Base-by-base conservation (phyloP, 768 basidiomycete species). In the Scleroderma bovista region DNA sequence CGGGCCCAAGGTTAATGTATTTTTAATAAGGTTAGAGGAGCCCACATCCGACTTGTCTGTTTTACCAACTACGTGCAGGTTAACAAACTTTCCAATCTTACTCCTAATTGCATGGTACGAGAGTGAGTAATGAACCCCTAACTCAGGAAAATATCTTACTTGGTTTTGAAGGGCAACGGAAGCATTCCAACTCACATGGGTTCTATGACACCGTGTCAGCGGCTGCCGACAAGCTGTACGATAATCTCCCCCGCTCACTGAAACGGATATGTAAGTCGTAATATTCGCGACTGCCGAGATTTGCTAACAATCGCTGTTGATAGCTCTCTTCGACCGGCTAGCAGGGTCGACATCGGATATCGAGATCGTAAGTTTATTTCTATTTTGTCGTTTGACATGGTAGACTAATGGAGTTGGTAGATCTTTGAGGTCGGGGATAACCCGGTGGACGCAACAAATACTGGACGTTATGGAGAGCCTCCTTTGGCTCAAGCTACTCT, bases 61-160 rank as follows among this genome's bases (percentile, higher is more conserved):
- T 16, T 29, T 29, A 51, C 45, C 22, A 52, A 6, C 19, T 13
- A 4, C 15, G 2, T 47, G 24, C 57, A 88, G 89, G 63, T 55
- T 80, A 20, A 92, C 92, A 5, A 91, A 85, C 57, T 88, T 95
- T 58, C 93, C 93, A 0, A 78, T 93, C 15, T 71, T 97, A 33
- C 67, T 96, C 34, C 53, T 73, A 16, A 92, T 96, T 46, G 85
- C 92, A 2, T 70, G 85, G 47, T 95, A 94, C 60, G 93, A 95
- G 67, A 79, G 93, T 67, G 42, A 54, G 65, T 3, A 29, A 39
- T 31, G 20, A 5, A 10, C 10, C 36, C 3, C 23, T 15, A 10
- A 10, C 11, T 13, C 7, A 6, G 44, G 12, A 26, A 19, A 22
- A 13, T 13, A 22, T 31, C 19, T 17, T 12, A 3, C 32, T 33